Evolutionary conservation across 2,329 filamentous ascomycete genomes (phyloP).

Genomic region (Fusarium sp.): DNA sequence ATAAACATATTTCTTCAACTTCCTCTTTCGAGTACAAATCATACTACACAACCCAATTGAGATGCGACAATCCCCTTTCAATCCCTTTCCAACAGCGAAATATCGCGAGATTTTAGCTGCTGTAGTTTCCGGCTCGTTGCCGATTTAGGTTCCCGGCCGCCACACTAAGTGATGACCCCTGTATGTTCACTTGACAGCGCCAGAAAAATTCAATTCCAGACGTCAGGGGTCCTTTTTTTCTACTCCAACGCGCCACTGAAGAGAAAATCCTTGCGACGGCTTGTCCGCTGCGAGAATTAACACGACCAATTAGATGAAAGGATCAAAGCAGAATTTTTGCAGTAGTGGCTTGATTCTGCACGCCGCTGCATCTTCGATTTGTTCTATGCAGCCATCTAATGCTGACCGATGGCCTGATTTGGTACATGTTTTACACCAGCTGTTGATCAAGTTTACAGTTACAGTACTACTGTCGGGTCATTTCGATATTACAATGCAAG

Average conservation of each 20-base stretch:
- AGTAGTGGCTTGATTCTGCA: slow-evolving; percentile 31
- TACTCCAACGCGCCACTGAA: slow-evolving; percentile 10
- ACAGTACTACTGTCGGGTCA: slow-evolving; percentile 5
- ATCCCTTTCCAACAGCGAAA: slow-evolving; percentile 13
- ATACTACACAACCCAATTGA: background rate
- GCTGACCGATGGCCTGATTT: slow-evolving; percentile 21
- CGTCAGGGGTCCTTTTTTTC: slow-evolving; percentile 9
- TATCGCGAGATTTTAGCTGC: slow-evolving; percentile 38
- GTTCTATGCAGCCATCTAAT: slow-evolving; percentile 31
- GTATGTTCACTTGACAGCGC: background rate
- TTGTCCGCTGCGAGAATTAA: slow-evolving; percentile 24
- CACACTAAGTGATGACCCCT: slow-evolving; percentile 5
- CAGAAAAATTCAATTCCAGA: slow-evolving; percentile 16
- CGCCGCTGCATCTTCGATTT: slow-evolving; percentile 28
- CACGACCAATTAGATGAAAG: slow-evolving; percentile 12
- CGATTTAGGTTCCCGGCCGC: slow-evolving; percentile 18
- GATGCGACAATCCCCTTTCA: background rate
- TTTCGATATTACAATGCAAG: background rate
- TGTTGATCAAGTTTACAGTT: background rate
- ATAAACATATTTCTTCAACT: background rate
- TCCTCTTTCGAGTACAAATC: background rate
- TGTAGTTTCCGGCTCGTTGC: slow-evolving; percentile 24
- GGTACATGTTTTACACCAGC: background rate
- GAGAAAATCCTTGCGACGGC: slow-evolving; percentile 26
- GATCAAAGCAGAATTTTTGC: background rate